These are phyloP conservation scores for Debaryomyces udenii DNA, from an alignment of 1,139 yeast genomes.

Conservation along the genomic window DNA sequence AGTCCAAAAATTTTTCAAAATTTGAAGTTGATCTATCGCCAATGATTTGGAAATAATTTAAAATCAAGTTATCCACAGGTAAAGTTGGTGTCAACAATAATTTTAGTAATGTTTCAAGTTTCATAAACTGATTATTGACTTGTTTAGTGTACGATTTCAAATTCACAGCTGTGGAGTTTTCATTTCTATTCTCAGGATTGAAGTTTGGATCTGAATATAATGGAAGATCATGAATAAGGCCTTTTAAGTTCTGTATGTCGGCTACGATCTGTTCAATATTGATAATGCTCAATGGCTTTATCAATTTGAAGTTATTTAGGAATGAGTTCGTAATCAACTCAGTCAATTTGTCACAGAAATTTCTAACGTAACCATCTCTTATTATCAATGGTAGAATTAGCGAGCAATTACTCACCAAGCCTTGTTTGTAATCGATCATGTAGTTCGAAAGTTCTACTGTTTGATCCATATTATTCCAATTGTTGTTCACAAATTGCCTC, in stretches of 20 bases:
- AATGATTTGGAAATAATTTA: conserved; percentile 65
- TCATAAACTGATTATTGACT: conserved; percentile 52
- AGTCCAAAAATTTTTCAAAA: conserved; percentile 62
- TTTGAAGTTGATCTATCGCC: conserved; percentile 67
- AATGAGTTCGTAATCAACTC: conserved; percentile 66
- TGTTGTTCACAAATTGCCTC: conserved; percentile 82
- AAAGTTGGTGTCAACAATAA: conserved; percentile 63
- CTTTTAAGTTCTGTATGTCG: conserved; percentile 69
- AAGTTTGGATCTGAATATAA: conserved; percentile 38
- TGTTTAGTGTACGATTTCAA: conserved; percentile 50
- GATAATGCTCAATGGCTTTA: conserved; percentile 67
- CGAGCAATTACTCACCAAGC: conserved; percentile 48
- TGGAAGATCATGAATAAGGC: conserved; percentile 57
- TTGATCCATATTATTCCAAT: conserved; percentile 67
- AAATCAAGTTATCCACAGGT: conserved; percentile 66
- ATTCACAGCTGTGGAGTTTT: conserved; percentile 11
- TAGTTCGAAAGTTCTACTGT: conserved; percentile 76
- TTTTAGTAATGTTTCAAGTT: conserved; percentile 66
- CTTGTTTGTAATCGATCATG: conserved; percentile 56
- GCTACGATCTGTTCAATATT: conserved; percentile 81
- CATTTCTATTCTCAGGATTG: conserved; percentile 18
- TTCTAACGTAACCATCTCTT: conserved; percentile 71
- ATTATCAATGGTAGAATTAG: conserved; percentile 62
- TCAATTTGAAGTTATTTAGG: conserved; percentile 55
- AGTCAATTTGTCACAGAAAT: conserved; percentile 74